These are phyloP conservation scores for Colletotrichum camelliae DNA, from an alignment of 2,329 filamentous ascomycete genomes.

Conservation along the genomic window DNA sequence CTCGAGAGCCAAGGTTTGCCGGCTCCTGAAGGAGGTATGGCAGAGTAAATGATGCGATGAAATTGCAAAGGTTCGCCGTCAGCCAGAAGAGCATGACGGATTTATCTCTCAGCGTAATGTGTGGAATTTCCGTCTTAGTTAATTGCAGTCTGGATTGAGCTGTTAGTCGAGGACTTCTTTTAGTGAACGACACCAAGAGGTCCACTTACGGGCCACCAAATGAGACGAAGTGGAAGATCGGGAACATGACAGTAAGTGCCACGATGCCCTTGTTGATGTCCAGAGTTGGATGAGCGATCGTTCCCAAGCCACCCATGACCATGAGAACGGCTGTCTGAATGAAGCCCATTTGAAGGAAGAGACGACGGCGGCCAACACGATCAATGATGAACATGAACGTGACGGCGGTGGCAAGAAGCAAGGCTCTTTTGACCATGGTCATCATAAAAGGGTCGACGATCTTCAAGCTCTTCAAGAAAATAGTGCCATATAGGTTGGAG, in stretches of 20 bases:
- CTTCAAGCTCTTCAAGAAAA: conserved; percentile 25
- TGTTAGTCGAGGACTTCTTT: not conserved
- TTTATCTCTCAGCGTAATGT: conserved; percentile 17
- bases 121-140: conserved; percentile 19
- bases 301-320: conserved; percentile 29
- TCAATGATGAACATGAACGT: conserved; percentile 24
- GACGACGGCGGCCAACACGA: conserved; percentile 9
- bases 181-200: not conserved
- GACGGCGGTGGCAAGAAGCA: conserved; percentile 21
- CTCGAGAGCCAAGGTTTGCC: conserved; percentile 11
- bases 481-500: conserved; percentile 25
- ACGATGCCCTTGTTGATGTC: conserved; percentile 27
- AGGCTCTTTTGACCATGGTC: conserved; percentile 26
- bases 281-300: conserved; percentile 2
- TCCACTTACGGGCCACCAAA: conserved; percentile 16
- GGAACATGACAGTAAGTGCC: conserved; percentile 29
- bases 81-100: conserved; percentile 21
- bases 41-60: conserved; percentile 8
- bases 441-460: conserved; percentile 31
- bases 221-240: conserved; percentile 16
- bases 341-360: conserved; percentile 22
- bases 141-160: not conserved
- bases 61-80: conserved; percentile 13
- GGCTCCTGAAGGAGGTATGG: conserved; percentile 14
- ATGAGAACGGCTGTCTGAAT: conserved; percentile 26